A percentile compares a stretch with the other conserved stretches of the same genome.
phyloP scores from a whole-genome alignment of 805 yeast genomes.

The Candida manassasensis region DNA sequence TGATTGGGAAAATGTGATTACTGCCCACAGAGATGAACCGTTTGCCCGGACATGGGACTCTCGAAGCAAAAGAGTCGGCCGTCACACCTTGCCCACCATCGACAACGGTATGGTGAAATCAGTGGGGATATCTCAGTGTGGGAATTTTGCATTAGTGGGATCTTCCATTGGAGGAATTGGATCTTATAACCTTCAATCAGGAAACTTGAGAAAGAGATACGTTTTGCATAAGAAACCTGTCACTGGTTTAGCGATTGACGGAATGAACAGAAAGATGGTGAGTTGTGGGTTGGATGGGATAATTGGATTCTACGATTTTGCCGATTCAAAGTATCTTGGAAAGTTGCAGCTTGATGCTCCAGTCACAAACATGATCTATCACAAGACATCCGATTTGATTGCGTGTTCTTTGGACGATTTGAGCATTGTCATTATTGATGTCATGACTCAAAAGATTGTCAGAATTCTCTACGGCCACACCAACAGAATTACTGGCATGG shows the following conservation, averaged over 20 bases:
- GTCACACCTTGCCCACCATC: slow-evolving; percentile 62
- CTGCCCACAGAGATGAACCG: slow-evolving; percentile 79
- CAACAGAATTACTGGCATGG: slow-evolving; percentile 81
- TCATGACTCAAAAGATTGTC: slow-evolving; percentile 73
- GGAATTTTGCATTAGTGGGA: slow-evolving; percentile 91
- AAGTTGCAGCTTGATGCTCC: slow-evolving; percentile 70
- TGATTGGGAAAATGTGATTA: slow-evolving; percentile 90
- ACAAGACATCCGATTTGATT: slow-evolving; percentile 74
- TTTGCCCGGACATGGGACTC: slow-evolving; percentile 92
- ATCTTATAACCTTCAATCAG: slow-evolving; percentile 88
- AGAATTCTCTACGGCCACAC: slow-evolving; percentile 88
- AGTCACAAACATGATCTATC: slow-evolving; percentile 71
- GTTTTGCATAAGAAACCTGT: slow-evolving; percentile 72
- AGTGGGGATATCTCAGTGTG: slow-evolving; percentile 84
- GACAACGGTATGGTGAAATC: slow-evolving; percentile 74
- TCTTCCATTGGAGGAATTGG: slow-evolving; percentile 82
- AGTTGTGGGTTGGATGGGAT: slow-evolving; percentile 86
- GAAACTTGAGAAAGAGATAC: slow-evolving; percentile 68
- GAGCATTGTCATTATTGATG: slow-evolving; percentile 77
- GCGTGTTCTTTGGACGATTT: slow-evolving; percentile 86
- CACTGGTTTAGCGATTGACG: slow-evolving; percentile 85
- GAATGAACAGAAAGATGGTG: slow-evolving; percentile 84
- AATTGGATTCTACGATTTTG: slow-evolving; percentile 82
- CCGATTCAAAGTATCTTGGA: slow-evolving; percentile 62
- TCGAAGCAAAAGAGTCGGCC: slow-evolving; percentile 72